Percentiles rank a stretch among this genome's conserved stretches.
These are phyloP conservation scores for Begonia peltatifolia DNA, from an alignment of 306 rosid genomes.

Conservation along the genomic window DNA sequence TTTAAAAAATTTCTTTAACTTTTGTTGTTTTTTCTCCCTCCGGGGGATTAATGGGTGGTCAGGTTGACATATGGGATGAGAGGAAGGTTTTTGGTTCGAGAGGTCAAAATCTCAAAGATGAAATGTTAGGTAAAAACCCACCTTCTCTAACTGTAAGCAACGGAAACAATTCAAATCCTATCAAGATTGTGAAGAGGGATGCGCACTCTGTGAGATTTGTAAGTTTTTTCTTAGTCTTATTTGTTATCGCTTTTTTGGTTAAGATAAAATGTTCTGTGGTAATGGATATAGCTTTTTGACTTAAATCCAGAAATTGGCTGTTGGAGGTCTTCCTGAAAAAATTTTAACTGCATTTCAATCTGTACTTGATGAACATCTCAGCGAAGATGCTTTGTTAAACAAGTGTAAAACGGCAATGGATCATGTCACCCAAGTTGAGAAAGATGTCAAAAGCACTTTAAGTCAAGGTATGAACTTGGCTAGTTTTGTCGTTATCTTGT, in stretches of 20 bases:
- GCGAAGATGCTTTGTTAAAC: conserved; percentile 54
- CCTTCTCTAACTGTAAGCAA: conserved; percentile 41
- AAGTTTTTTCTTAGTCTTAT: conserved; percentile 26
- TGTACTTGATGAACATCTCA: conserved; percentile 57
- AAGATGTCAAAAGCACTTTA: conserved; percentile 41
- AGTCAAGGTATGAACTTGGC: conserved; percentile 42
- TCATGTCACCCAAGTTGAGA: conserved; percentile 37
- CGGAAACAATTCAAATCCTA: conserved; percentile 61
- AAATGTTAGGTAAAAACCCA: conserved; percentile 56
- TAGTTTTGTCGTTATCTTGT: too few species aligned
- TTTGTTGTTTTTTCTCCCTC: conserved; percentile 3
- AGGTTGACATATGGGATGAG: conserved; percentile 94
- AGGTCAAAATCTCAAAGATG: conserved; percentile 87
- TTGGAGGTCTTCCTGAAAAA: conserved; percentile 79
- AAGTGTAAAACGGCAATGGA: conserved; percentile 40
- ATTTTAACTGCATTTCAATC: conserved; percentile 71
- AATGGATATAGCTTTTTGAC: not conserved
- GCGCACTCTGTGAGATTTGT: conserved; percentile 79
- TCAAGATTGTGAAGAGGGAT: conserved; percentile 86
- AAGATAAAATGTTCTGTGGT: too few species aligned
- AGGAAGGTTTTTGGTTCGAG: conserved; percentile 98
- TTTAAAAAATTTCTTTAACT: too few species aligned
- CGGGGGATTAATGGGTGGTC: conserved; percentile 18
- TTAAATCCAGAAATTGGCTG: conserved; percentile 69
- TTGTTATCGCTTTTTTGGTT: not conserved